A percentile compares a stretch with the other conserved stretches of the same genome.
Conservation (phyloP, 73 alveolate species). For the Uronychia setigera region DNA sequence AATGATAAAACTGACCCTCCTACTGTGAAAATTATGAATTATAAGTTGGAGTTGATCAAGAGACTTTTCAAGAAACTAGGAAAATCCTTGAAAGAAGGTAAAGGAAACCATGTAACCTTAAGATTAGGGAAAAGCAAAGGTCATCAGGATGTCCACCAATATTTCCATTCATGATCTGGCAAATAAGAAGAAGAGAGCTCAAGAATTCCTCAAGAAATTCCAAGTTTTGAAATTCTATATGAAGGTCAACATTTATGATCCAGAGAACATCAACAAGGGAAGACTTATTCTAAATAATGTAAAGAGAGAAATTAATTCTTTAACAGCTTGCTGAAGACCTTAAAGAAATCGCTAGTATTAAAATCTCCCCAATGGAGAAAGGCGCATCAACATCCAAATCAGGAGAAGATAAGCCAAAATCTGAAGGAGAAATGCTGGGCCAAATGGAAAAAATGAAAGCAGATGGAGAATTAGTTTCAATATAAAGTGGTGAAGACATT, state of each 20-base stretch:
- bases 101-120: constrained; percentile 10
- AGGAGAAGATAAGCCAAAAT: not conserved
- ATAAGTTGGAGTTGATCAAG: constrained; percentile 55
- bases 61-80: constrained; percentile 66
- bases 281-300: constrained; percentile 44
- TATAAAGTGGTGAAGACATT: constrained; percentile 11
- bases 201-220: constrained; percentile 41
- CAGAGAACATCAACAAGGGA: constrained; percentile 60
- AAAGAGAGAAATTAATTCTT: not conserved
- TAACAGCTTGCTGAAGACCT: constrained; percentile 58
- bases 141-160: constrained; percentile 46
- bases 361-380: constrained; percentile 44
- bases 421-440: constrained; percentile 2
- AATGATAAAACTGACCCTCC: constrained; percentile 52
- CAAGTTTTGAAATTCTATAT: constrained; percentile 52
- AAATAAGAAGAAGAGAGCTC: constrained; percentile 54
- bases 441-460: not conserved
- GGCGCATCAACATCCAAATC: not conserved
- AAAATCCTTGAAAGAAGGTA: constrained; percentile 28
- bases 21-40: constrained; percentile 45
- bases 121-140: constrained; percentile 32
- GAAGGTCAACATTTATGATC: constrained; percentile 62
- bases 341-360: constrained; percentile 36
- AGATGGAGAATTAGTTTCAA: not conserved
- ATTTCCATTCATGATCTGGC: constrained; percentile 55